Evolutionary conservation across 2,329 filamentous ascomycete genomes (phyloP).

Genomic region (Ceratocystis albifundus): DNA sequence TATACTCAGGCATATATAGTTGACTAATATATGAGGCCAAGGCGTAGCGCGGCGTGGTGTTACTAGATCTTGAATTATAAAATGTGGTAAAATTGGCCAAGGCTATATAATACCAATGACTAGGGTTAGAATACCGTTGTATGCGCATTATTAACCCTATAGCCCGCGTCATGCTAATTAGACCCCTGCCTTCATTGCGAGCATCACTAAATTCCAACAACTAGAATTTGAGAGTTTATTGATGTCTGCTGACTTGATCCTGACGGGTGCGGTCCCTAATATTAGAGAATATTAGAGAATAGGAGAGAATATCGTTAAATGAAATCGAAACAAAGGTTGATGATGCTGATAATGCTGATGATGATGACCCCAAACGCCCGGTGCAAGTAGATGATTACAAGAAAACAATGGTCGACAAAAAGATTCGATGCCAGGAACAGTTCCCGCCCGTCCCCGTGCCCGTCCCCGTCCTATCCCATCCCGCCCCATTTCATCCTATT

Average conservation of each 20-base stretch:
- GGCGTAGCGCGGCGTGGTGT: too few species aligned
- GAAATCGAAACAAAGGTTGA: background rate
- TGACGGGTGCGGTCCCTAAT: background rate
- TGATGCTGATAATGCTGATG: slow-evolving; percentile 5
- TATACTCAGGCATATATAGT: too few species aligned
- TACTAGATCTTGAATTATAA: too few species aligned
- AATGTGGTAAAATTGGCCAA: too few species aligned
- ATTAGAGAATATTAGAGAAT: slow-evolving; percentile 1
- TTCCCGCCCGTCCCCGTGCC: too few species aligned
- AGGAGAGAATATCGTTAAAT: background rate
- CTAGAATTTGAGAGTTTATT: background rate
- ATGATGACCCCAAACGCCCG: slow-evolving; percentile 2
- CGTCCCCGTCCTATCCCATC: too few species aligned
- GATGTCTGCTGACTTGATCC: background rate
- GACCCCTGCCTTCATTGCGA: background rate
- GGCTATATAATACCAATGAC: too few species aligned
- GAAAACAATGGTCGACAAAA: slow-evolving; percentile 25
- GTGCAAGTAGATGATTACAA: slow-evolving; percentile 9
- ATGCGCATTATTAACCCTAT: background rate
- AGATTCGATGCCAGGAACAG: slow-evolving; percentile 16
- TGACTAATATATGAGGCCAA: too few species aligned
- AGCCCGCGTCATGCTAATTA: background rate
- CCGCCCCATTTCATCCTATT: too few species aligned
- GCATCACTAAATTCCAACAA: background rate
- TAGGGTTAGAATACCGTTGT: too few species aligned